Evolutionary conservation across 805 yeast species (phyloP).

Genomic region (Debaryomyces maramus): DNA sequence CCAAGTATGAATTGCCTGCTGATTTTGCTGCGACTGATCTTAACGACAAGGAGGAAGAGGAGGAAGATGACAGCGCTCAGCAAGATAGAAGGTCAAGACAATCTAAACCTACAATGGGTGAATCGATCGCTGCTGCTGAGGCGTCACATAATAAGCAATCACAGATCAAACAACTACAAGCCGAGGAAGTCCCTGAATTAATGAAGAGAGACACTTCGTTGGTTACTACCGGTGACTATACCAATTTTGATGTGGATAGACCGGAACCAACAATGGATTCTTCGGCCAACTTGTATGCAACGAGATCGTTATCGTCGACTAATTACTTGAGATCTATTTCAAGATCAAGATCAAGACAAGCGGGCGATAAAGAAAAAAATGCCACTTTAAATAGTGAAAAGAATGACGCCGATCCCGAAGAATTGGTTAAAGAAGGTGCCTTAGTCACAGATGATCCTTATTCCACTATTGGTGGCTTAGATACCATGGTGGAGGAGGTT

Average conservation of each 20-base stretch:
- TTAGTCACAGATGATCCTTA: constrained; percentile 51
- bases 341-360: constrained; percentile 58
- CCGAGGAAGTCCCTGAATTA: constrained; percentile 6
- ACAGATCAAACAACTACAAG: constrained; percentile 6
- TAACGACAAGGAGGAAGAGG: constrained; percentile 23
- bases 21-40: constrained; percentile 23
- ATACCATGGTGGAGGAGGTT: constrained; percentile 50
- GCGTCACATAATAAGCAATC: constrained; percentile 17
- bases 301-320: constrained; percentile 44
- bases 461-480: constrained; percentile 47
- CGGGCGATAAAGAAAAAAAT: constrained; percentile 10
- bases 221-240: constrained; percentile 47
- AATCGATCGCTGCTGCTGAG: constrained; percentile 46
- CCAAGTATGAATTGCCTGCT: constrained; percentile 44
- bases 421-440: constrained; percentile 58
- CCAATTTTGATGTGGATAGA: constrained; percentile 43
- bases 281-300: constrained; percentile 20
- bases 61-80: constrained; percentile 24
- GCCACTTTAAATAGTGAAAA: constrained; percentile 18
- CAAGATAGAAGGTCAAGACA: constrained; percentile 42
- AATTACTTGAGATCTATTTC: constrained; percentile 66
- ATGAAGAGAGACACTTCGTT: constrained; percentile 35
- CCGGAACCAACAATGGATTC: constrained; percentile 18
- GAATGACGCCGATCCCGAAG: constrained; percentile 33
- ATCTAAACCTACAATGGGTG: constrained; percentile 45